A percentile compares a stretch with the other conserved stretches of the same genome.
Evolutionary conservation across 2,329 filamentous ascomycete genomes (phyloP).

Genomic region (Ustulina deusta): DNA sequence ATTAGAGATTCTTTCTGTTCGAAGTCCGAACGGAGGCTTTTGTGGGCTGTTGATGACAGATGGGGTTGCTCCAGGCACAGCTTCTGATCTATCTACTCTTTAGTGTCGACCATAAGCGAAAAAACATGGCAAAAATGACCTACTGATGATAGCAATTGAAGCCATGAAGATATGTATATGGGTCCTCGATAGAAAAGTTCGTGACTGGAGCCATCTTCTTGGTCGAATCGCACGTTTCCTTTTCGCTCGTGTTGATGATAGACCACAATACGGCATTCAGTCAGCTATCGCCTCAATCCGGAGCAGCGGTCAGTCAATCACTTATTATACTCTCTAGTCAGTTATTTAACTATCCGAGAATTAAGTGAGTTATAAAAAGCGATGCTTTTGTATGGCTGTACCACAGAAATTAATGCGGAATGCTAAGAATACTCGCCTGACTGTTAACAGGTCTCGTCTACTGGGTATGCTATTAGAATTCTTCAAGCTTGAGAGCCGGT

Average conservation of each 20-base stretch:
- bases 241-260: background rate
- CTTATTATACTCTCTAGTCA: background rate
- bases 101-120: background rate
- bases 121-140: background rate
- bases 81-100: background rate
- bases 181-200: background rate
- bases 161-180: background rate
- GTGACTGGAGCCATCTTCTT: background rate
- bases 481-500: background rate
- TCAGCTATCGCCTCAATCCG: background rate
- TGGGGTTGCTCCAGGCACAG: background rate
- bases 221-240: background rate
- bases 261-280: background rate
- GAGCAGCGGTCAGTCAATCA: too few species aligned
- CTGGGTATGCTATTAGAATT: too few species aligned
- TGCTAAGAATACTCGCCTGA: background rate
- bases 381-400: too few species aligned
- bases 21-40: background rate
- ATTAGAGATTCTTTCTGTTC: conserved; percentile 3
- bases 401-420: background rate
- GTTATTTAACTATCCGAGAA: background rate
- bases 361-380: background rate
- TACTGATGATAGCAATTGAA: conserved; percentile 12
- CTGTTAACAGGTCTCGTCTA: background rate
- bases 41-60: background rate